Percentiles rank a stretch among this genome's conserved stretches.
Evolutionary conservation across 306 rosid genomes (phyloP).

Genomic region (Rosa multiflora): DNA sequence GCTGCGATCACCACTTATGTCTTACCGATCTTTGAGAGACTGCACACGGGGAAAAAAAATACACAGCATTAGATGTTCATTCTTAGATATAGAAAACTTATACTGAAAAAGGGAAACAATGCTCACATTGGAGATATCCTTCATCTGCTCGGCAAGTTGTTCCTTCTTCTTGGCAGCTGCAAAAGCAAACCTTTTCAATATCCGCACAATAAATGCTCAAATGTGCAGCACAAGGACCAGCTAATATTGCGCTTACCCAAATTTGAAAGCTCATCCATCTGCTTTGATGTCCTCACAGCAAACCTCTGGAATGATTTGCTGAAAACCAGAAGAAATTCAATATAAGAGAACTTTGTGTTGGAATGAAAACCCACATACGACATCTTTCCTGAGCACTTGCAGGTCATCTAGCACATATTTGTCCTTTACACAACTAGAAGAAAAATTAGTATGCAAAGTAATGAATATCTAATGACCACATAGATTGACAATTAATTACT

Average conservation of each 20-base stretch:
- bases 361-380: neutral
- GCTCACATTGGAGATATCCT: slow-evolving; percentile 56
- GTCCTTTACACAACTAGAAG: neutral
- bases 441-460: neutral
- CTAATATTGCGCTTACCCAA: slow-evolving; percentile 44
- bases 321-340: slow-evolving; percentile 25
- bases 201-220: neutral
- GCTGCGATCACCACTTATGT: neutral
- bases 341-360: neutral
- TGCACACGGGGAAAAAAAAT: neutral
- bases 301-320: slow-evolving; percentile 92
- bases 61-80: neutral
- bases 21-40: slow-evolving; percentile 28
- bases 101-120: neutral
- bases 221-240: neutral
- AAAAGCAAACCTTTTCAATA: slow-evolving; percentile 7
- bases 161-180: slow-evolving; percentile 65
- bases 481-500: neutral
- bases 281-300: slow-evolving; percentile 88
- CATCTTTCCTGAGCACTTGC: neutral
- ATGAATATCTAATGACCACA: neutral
- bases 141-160: slow-evolving; percentile 64
- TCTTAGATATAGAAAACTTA: neutral
- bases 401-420: neutral
- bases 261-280: slow-evolving; percentile 57